These are phyloP conservation scores for Torulaspora delbrueckii DNA, from an alignment of 805 yeast species.

Conservation along the genomic window DNA sequence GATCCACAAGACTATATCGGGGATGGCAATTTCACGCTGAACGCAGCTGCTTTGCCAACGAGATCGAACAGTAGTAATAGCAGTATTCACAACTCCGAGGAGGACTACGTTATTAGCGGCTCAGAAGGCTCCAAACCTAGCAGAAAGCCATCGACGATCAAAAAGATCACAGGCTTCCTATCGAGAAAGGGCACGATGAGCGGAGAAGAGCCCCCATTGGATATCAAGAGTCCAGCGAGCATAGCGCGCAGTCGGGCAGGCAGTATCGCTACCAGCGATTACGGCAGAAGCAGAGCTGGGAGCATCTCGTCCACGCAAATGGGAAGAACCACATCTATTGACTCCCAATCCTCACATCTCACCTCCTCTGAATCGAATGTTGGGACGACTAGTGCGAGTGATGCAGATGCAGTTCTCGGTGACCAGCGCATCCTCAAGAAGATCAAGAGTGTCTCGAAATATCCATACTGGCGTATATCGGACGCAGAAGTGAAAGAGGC, in stretches of 20 bases:
- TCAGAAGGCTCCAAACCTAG: constrained; percentile 13
- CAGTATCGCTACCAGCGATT: constrained; percentile 4
- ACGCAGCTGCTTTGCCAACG: constrained; percentile 9
- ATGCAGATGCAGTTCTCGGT: constrained; percentile 11
- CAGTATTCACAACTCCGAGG: constrained; percentile 8
- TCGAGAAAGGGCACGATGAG: constrained; percentile 21
- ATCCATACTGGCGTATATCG: constrained; percentile 82
- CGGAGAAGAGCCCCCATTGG: constrained; percentile 1
- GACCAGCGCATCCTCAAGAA: constrained; percentile 44
- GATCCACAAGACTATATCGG: not conserved
- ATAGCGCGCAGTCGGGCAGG: constrained; percentile 7
- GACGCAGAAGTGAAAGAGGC: constrained; percentile 69
- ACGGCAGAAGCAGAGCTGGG: constrained; percentile 13
- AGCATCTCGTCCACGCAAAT: constrained; percentile 15
- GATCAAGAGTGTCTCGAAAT: constrained; percentile 49
- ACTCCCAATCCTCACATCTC: constrained; percentile 11
- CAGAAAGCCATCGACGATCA: constrained; percentile 18
- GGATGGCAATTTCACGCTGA: constrained; percentile 4
- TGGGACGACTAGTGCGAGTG: constrained; percentile 22
- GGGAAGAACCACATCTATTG: constrained; percentile 8
- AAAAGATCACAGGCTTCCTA: constrained; percentile 20
- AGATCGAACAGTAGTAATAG: constrained; percentile 1
- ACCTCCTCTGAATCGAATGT: constrained; percentile 14
- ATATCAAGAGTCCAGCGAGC: not conserved
- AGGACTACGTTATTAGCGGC: constrained; percentile 17